Conservation (phyloP, 208 protist species). For the Balamuthia mandrillaris region DNA sequence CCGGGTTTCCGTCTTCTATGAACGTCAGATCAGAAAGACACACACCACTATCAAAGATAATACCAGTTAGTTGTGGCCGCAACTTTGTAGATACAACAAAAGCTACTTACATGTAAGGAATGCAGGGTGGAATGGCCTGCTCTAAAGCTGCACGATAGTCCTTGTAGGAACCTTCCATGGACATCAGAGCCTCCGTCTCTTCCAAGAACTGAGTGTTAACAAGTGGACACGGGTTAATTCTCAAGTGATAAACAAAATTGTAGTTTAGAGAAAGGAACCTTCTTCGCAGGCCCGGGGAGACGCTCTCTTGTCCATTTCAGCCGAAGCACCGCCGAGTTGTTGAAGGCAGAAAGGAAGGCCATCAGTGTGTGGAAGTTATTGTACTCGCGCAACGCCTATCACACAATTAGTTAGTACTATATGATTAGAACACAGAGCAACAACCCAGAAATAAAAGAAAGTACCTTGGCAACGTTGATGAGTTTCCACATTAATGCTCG, state of each 20-base stretch:
- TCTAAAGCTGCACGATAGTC: neutral
- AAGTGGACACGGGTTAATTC: neutral
- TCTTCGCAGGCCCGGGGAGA: conserved; percentile 5
- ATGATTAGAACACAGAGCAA: neutral
- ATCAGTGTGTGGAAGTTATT: conserved; percentile 38
- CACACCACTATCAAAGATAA: neutral
- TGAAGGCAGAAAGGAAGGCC: conserved; percentile 27
- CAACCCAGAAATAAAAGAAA: neutral
- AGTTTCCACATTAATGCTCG: conserved; percentile 16
- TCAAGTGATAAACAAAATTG: neutral
- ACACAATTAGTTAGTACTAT: too few relatives aligned
- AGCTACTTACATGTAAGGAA: conserved; percentile 33
- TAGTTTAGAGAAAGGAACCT: neutral
- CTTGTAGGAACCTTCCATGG: conserved; percentile 27
- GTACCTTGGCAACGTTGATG: conserved; percentile 8
- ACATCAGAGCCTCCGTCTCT: conserved; percentile 24
- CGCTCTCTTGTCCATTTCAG: conserved; percentile 28
- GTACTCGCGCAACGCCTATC: neutral
- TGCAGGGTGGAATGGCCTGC: neutral
- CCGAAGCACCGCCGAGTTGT: conserved; percentile 21
- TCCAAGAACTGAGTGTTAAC: neutral
- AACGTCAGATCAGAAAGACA: neutral
- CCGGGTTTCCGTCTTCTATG: conserved; percentile 28
- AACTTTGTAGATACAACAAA: neutral
- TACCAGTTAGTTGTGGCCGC: neutral